Evolutionary conservation across 768 basidiomycete genomes (phyloP), one percentile per base, ranked within the genome.

Genomic region (Leccinum barrowsii): DNA sequence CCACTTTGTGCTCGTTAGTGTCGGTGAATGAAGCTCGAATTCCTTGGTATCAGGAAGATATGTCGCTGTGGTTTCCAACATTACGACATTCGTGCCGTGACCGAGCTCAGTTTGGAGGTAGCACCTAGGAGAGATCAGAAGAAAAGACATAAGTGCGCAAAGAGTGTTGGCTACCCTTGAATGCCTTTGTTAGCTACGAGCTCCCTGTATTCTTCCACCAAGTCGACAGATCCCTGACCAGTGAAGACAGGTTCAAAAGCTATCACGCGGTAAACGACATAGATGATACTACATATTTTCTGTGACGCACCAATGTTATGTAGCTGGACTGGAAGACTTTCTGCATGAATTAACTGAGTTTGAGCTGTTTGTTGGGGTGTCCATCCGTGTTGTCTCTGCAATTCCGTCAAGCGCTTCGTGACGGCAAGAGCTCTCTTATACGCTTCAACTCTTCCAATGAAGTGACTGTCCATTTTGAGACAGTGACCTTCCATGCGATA

Each of bases 51-150:
- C 80, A 0, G 83, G 84, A n/a, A 87, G 73, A 70, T 84, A 92
- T 0, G 86, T 89, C 4, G 88, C 88, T 0, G 87, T 91, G 0
- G 90, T 92, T 69, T 92, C 90, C 21, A 92, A 75, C 2, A 76
- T 71, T 2, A 77, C 71, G 3, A 92, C 86, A 63, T 89, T 89
- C 1, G 85, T 84, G 17, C 90, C 90, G 59, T 92, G 90, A 1
- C 82, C 90, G 5, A 91, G 83, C 64, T 92, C 89, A 0, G 89
- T 91, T 66, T 92, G 87, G 30, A 89, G 73, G 70, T 89, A 89
- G 59, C 85, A 87, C 2, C 86, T 76, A n/a, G 22, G 11, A 47
- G 3, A 42, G 40, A 8, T 59, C 12, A 42, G 30, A 24, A 54
- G 10, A 6, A 44, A 35, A n/a, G 11, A 37, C 7, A 34, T n/a